Conservation (phyloP, 352 stramenopile species). For the Phytophthora kernoviae region DNA sequence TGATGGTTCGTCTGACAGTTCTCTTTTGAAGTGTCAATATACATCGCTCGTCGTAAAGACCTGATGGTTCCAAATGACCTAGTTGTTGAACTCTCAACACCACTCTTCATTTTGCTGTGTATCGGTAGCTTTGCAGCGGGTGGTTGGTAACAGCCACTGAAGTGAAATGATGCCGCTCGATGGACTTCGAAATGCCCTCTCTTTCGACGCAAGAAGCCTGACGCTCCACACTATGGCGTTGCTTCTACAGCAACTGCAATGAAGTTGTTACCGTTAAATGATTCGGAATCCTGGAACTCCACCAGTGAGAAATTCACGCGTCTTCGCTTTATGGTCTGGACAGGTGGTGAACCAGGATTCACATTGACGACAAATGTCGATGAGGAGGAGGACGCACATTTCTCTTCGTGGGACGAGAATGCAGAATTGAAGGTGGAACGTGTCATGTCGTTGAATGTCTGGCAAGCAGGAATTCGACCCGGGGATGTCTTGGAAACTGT, state of each 20-base stretch:
- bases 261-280: not conserved
- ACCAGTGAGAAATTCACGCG: constrained; percentile 33
- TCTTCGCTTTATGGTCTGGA: constrained; percentile 61
- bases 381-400: constrained; percentile 7
- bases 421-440: constrained; percentile 32
- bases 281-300: constrained; percentile 28
- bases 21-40: too few species aligned
- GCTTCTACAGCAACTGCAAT: not conserved
- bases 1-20: too few species aligned
- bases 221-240: not conserved
- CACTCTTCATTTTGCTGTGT: constrained; percentile 21
- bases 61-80: too few species aligned
- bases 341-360: constrained; percentile 33
- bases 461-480: constrained; percentile 51
- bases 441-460: constrained; percentile 41
- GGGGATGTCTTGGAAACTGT: constrained; percentile 67
- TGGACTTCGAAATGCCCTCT: constrained; percentile 19
- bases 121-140: not conserved
- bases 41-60: too few species aligned
- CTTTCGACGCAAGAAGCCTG: constrained; percentile 9
- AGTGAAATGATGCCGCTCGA: constrained; percentile 25
- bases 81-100: not conserved
- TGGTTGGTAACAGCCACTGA: not conserved
- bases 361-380: constrained; percentile 26
- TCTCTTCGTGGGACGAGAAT: constrained; percentile 28